Conservation (phyloP, 129 eudicot genomes). For the Ambrosia artemisiifolia region DNA sequence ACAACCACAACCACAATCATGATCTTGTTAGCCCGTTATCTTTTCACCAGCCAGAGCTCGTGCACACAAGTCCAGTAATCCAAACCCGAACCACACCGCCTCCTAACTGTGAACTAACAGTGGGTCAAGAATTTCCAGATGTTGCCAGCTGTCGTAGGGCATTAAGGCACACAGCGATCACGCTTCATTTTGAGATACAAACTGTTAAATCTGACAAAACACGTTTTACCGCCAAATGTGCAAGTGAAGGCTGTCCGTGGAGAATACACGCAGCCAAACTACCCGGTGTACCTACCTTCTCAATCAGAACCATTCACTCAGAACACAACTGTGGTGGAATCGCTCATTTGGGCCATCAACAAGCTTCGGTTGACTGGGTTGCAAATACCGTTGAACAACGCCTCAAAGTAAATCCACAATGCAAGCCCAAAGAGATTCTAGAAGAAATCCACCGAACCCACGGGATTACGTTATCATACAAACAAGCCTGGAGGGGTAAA, state of each 20-base stretch:
- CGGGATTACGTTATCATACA: conserved; percentile 88
- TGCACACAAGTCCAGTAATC: conserved; percentile 48
- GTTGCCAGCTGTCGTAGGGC: conserved; percentile 78
- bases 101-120: conserved; percentile 57
- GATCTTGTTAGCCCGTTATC: conserved; percentile 30
- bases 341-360: conserved; percentile 86
- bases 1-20: conserved; percentile 42
- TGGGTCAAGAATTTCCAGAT: conserved; percentile 90
- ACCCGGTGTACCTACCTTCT: conserved; percentile 86
- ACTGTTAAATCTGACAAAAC: conserved; percentile 86
- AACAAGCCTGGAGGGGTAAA: conserved; percentile 96
- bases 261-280: conserved; percentile 86
- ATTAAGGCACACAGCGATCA: conserved; percentile 71
- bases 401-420: conserved; percentile 65
- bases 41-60: conserved; percentile 37
- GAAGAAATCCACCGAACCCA: conserved; percentile 82
- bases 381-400: conserved; percentile 73
- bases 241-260: conserved; percentile 89
- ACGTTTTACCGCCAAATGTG: conserved; percentile 84
- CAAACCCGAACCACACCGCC: conserved; percentile 51
- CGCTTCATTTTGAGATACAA: conserved; percentile 83
- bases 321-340: conserved; percentile 82
- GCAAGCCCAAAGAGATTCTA: conserved; percentile 84
- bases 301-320: conserved; percentile 71
- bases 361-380: conserved; percentile 97